phyloP scores from a whole-genome alignment of 2,329 filamentous ascomycete species.

The Colletotrichum sp. region DNA sequence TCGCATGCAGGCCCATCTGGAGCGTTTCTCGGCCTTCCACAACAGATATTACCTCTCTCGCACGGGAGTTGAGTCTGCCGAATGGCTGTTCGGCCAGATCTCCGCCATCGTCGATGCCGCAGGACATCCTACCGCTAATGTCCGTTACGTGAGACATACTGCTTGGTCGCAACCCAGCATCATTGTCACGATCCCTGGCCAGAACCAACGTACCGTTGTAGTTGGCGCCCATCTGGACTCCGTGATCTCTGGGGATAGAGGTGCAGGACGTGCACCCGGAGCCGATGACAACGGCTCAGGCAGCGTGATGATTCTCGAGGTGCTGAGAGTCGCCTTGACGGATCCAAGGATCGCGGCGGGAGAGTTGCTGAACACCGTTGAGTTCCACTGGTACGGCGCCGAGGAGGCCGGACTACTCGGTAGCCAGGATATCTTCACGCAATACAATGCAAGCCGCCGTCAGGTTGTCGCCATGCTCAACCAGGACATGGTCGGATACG shows the following conservation, averaged over 20 bases:
- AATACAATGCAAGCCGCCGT: constrained; percentile 34
- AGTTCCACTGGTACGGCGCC: constrained; percentile 88
- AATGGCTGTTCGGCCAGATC: constrained; percentile 74
- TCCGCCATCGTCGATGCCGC: constrained; percentile 64
- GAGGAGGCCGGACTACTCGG: constrained; percentile 83
- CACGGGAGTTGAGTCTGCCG: constrained; percentile 73
- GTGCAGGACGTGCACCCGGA: constrained; percentile 73
- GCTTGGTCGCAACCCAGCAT: constrained; percentile 78
- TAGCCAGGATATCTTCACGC: constrained; percentile 58
- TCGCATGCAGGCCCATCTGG: constrained; percentile 18
- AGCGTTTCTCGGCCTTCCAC: constrained; percentile 69
- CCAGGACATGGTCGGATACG: constrained; percentile 49
- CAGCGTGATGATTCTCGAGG: constrained; percentile 81
- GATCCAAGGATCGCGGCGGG: constrained; percentile 67
- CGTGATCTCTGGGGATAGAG: constrained; percentile 77
- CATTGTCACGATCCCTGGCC: constrained; percentile 81
- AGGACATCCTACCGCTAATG: constrained; percentile 64
- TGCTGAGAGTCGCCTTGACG: constrained; percentile 72
- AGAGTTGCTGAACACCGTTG: constrained; percentile 73
- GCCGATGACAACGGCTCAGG: constrained; percentile 77
- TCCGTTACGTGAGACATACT: constrained; percentile 67
- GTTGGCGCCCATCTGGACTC: constrained; percentile 83
- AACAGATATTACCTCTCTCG: constrained; percentile 71
- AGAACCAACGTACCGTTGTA: constrained; percentile 71
- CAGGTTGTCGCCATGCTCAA: constrained; percentile 47